phyloP scores from a whole-genome alignment of 192 early-diverging fungal genomes.

The Dimargaris xerosporica region DNA sequence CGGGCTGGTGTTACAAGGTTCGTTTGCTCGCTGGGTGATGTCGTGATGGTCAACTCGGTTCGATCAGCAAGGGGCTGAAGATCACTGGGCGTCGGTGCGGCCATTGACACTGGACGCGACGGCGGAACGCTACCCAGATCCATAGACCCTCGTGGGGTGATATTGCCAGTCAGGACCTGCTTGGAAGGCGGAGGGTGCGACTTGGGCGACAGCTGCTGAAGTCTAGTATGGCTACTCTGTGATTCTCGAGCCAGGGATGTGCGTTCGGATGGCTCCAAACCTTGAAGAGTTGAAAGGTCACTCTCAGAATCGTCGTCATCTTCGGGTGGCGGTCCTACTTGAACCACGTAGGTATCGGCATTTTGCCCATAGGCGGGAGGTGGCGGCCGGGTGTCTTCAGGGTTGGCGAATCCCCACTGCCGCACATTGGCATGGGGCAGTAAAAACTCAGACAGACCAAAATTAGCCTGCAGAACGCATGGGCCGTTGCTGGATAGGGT shows the following conservation, averaged over 20 bases:
- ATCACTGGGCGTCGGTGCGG: background rate
- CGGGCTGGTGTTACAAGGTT: background rate
- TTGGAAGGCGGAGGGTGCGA: background rate
- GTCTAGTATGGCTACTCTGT: no score
- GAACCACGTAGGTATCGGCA: conserved; percentile 7
- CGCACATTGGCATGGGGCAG: conserved; percentile 12
- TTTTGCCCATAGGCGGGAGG: conserved; percentile 11
- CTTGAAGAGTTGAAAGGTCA: no score
- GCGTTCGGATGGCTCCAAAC: no score
- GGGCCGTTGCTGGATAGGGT: conserved; percentile 7
- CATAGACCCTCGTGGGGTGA: conserved; percentile 11
- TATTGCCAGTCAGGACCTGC: background rate
- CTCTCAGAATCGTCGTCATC: background rate
- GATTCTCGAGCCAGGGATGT: no score
- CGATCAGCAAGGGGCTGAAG: background rate
- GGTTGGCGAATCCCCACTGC: conserved; percentile 11
- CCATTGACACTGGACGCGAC: background rate
- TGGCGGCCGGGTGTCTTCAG: conserved; percentile 8
- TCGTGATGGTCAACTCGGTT: background rate
- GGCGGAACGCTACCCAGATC: background rate
- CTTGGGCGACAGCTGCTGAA: background rate
- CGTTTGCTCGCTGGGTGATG: background rate
- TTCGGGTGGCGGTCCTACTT: background rate
- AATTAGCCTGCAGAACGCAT: conserved; percentile 11
- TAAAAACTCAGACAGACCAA: conserved; percentile 7